Evolutionary conservation across 768 basidiomycete genomes (phyloP).

Genomic region (Leccinum imitatum): DNA sequence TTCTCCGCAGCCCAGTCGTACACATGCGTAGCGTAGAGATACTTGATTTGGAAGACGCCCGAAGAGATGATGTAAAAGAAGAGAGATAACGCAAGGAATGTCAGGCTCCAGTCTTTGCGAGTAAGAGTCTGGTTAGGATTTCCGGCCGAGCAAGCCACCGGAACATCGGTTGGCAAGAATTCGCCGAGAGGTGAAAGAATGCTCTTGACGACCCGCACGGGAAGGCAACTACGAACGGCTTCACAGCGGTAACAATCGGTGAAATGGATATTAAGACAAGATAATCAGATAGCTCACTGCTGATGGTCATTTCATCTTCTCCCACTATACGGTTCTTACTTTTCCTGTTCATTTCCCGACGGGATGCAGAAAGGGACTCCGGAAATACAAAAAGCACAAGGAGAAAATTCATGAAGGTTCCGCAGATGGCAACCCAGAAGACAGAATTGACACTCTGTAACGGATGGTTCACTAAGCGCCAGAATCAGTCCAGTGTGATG

Average conservation of each 20-base stretch:
- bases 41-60: conserved; percentile 75
- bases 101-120: conserved; percentile 70
- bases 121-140: conserved; percentile 64
- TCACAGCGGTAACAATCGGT: background rate
- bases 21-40: conserved; percentile 72
- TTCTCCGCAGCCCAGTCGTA: conserved; percentile 68
- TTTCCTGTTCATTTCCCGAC: conserved; percentile 27
- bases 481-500: conserved; percentile 8
- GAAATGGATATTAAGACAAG: background rate
- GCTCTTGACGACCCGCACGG: conserved; percentile 35
- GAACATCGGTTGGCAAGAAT: conserved; percentile 58
- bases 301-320: conserved; percentile 2
- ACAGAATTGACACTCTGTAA: conserved; percentile 45
- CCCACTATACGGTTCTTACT: conserved; percentile 31
- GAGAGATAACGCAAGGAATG: conserved; percentile 59
- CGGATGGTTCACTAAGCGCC: conserved; percentile 29
- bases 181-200: conserved; percentile 67
- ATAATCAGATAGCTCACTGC: conserved; percentile 11
- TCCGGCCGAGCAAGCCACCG: conserved; percentile 40
- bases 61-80: conserved; percentile 65
- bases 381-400: conserved; percentile 60
- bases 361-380: conserved; percentile 46
- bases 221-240: conserved; percentile 9
- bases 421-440: conserved; percentile 51
- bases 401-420: conserved; percentile 51